Percentiles rank a stretch among this genome's conserved stretches.
phyloP scores from a whole-genome alignment of 768 basidiomycete species.

The Tricholoma matsutake region DNA sequence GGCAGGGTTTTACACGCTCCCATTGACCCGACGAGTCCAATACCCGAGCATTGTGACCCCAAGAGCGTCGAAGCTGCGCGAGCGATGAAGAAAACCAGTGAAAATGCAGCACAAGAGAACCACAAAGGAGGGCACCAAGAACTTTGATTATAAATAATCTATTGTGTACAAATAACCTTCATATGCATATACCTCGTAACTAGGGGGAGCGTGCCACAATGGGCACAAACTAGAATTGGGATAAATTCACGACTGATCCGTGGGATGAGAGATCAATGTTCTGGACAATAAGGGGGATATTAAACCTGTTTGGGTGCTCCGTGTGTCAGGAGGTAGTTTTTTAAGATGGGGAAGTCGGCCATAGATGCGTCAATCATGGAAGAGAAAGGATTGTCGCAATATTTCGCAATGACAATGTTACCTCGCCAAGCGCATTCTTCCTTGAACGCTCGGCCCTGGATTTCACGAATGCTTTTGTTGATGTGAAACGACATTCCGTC shows the following conservation, averaged over 20 bases:
- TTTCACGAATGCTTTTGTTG: conserved; percentile 73
- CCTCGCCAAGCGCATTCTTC: conserved; percentile 76
- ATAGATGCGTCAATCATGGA: conserved; percentile 73
- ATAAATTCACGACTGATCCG: neutral
- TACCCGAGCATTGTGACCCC: conserved; percentile 71
- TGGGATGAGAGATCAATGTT: neutral
- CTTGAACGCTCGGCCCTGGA: conserved; percentile 60
- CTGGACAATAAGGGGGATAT: neutral
- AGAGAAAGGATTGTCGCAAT: conserved; percentile 48
- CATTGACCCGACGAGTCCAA: conserved; percentile 73
- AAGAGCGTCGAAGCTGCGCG: conserved; percentile 45
- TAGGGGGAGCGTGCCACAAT: neutral
- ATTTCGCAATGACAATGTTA: conserved; percentile 77
- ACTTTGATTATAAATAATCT: conserved; percentile 25
- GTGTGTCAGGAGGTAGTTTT: conserved; percentile 75
- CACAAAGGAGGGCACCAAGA: conserved; percentile 33
- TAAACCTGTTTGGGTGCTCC: conserved; percentile 49
- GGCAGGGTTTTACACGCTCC: conserved; percentile 74
- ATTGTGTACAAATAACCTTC: conserved; percentile 6
- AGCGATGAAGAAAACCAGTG: conserved; percentile 21
- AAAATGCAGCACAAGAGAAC: conserved; percentile 19
- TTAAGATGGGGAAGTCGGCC: conserved; percentile 79
- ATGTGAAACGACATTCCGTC: conserved; percentile 81
- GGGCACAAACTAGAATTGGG: neutral
- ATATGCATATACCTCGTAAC: neutral